These are phyloP conservation scores for Blastobotrys elegans DNA, from an alignment of 1,139 yeast species.

Conservation along the genomic window DNA sequence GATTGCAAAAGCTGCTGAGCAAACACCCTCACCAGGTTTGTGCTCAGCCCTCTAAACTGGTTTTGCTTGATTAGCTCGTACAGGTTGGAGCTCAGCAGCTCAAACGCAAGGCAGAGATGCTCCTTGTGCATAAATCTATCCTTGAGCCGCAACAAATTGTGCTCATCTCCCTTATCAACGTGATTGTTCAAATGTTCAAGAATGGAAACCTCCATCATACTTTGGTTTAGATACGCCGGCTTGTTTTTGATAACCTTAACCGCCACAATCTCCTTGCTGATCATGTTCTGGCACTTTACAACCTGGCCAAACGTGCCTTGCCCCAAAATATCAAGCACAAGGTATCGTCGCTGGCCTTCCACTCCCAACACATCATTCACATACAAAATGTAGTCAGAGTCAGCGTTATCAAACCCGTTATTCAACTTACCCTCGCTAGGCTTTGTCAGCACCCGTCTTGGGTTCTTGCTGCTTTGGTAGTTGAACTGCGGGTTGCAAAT, in stretches of 20 bases:
- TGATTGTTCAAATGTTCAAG: slow-evolving; percentile 74
- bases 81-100: slow-evolving; percentile 77
- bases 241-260: slow-evolving; percentile 92
- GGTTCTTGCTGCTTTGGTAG: slow-evolving; percentile 81
- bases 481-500: slow-evolving; percentile 85
- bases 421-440: slow-evolving; percentile 81
- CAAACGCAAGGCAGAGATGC: slow-evolving; percentile 90
- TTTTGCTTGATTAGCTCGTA: slow-evolving; percentile 91
- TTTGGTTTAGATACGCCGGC: slow-evolving; percentile 88
- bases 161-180: slow-evolving; percentile 62
- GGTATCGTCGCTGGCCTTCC: slow-evolving; percentile 77
- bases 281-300: slow-evolving; percentile 89
- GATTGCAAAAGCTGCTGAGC: slow-evolving; percentile 80
- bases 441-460: slow-evolving; percentile 85
- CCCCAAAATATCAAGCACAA: slow-evolving; percentile 86
- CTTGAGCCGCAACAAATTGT: slow-evolving; percentile 68
- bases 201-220: slow-evolving; percentile 83
- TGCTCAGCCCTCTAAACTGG: slow-evolving; percentile 85
- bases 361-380: slow-evolving; percentile 91
- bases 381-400: slow-evolving; percentile 84
- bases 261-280: slow-evolving; percentile 86
- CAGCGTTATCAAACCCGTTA: slow-evolving; percentile 83
- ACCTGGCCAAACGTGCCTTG: slow-evolving; percentile 99
- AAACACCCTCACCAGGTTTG: slow-evolving; percentile 71
- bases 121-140: slow-evolving; percentile 92